These are phyloP conservation scores for Lactarius trivialis DNA, from an alignment of 768 basidiomycete species.

Conservation along the genomic window DNA sequence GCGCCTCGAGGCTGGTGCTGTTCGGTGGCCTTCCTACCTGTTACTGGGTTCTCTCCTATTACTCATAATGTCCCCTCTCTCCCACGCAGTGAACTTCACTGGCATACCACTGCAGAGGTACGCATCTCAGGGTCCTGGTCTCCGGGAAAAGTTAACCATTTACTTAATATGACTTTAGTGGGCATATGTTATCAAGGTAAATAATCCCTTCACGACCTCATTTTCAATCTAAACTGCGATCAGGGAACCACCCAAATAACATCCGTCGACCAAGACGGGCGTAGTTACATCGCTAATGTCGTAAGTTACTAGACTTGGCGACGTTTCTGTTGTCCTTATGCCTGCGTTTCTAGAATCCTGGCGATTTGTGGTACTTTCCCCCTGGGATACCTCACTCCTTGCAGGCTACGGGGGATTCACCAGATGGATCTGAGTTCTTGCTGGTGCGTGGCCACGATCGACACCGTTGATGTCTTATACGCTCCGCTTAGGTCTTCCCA, in stretches of 20 bases:
- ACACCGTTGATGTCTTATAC: background rate
- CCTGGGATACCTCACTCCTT: constrained; percentile 34
- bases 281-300: constrained; percentile 15
- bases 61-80: background rate
- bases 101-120: constrained; percentile 31
- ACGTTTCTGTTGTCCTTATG: background rate
- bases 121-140: background rate
- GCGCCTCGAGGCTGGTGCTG: constrained; percentile 30
- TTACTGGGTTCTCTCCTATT: background rate
- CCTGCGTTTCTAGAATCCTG: constrained; percentile 10
- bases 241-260: constrained; percentile 21
- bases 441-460: constrained; percentile 24
- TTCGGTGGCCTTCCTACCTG: constrained; percentile 21
- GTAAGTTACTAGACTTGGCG: constrained; percentile 6
- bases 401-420: constrained; percentile 30
- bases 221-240: background rate
- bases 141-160: background rate
- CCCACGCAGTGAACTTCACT: constrained; percentile 30
- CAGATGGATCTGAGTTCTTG: constrained; percentile 31
- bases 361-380: constrained; percentile 30
- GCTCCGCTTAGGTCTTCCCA: constrained; percentile 30
- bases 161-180: constrained; percentile 23
- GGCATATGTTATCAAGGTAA: constrained; percentile 32
- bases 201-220: background rate
- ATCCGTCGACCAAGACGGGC: constrained; percentile 15